Base-by-base conservation (phyloP, 495 filamentous ascomycete genomes). In the Hypoxylon intermedium region DNA sequence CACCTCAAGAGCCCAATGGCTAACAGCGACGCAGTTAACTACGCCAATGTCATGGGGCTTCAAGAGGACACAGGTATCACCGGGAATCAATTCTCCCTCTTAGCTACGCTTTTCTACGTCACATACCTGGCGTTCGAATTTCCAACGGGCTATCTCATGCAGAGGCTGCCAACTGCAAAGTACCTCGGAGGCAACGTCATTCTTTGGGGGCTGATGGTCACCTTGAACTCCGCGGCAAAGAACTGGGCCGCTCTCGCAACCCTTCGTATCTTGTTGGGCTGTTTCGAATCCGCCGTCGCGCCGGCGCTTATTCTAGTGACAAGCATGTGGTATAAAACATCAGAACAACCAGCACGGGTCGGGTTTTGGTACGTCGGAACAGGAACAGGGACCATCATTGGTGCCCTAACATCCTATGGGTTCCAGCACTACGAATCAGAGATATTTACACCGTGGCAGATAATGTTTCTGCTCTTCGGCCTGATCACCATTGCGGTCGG, bases 131-230 rank as follows among this genome's bases (percentile, higher is more conserved):
- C 33, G 13, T 63, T 60, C 26, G 65, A 68, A 15, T 77, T 80
- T 49, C 79, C 78, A 5, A 80, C 79, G 1, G 79, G 79, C 63
- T 81, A 82, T 34, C 71, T 85, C 0, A 70, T 85, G 72, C 82
- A 85, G 68, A 72, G 78, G 2, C 67, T 85, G 15, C 83, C 83
- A 3, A 80, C 79, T n/a, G 77, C 78, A 28, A 82, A 82, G 70
- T 85, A 84, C 53, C 74, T 83, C 5, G 81, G 82, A 2, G 71
- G 67, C 6, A 84, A 83, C 50, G 83, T 85, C 45, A 81, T 82
- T 58, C 74, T 82, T 69, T 85, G 82, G 65, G 60, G 65, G 9
- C 26, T 53, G 20, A 55, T 68, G 23, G 60, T 68, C 7, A 47
- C 65, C 5, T 36, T 56, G 2, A 63, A 58, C 21, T 60, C 65